Evolutionary conservation across 1,284 basidiomycete species (phyloP), one percentile per base, ranked within the genome.

Genomic region (Pseudozyma pruni): DNA sequence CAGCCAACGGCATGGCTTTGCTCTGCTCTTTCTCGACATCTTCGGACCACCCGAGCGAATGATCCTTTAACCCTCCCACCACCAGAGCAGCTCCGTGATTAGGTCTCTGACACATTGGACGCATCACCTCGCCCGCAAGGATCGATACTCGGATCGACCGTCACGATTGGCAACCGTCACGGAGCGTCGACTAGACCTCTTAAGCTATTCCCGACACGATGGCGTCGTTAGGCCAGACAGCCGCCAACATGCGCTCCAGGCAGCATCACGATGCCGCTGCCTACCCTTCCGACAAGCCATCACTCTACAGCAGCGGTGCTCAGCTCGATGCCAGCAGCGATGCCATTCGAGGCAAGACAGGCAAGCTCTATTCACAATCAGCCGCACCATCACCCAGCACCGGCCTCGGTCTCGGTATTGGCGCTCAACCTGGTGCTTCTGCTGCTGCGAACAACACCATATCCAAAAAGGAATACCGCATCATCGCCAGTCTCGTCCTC

Each of bases 391-490:
- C 50, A 20, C 51, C 54, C 34, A 62, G 43, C 43, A 62, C 62
- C 31, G 69, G 69, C 23, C 62, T 72, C 34, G 69, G 69, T 56
- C 63, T 72, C 23, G 69, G 69, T 17, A 67, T 72, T 22, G 69
- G 69, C 9, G 48, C 59, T 5, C 63, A 67, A 33, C 69, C 69
- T 17, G 69, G 62, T 27, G 46, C 55, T 3, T 66, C 63, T 19
- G 67, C 55, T 14, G 67, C 56, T 20, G 59, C 67, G 19, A 63
- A 50, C 43, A 59, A 53, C 33, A 27, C 57, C 43, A 25, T 70
- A 38, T 55, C 50, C 31, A 35, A 38, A 4, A 43, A 33, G 17
- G 69, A 72, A 23, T 43, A 67, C 23, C 69, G 69, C 31, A 41
- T 72, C 46, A 46, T 72, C n/a, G 63, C 64, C 17, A 56, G 50